Conservation (phyloP, 2,329 filamentous ascomycete species). For the Botrytis fabae region DNA sequence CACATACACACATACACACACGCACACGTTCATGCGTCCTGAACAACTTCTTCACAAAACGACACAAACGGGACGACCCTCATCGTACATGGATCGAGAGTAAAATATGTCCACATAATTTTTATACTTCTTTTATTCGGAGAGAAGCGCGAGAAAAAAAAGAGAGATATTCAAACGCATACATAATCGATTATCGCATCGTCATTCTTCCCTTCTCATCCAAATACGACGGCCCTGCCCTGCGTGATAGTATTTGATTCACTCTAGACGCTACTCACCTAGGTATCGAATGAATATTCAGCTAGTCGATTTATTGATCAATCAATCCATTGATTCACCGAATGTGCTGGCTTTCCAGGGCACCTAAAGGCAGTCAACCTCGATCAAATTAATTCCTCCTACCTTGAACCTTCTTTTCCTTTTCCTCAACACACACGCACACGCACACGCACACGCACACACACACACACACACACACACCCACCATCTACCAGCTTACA, state of each 20-base stretch:
- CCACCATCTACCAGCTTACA: conserved; percentile 4
- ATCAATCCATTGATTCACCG: conserved; percentile 19
- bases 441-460: neutral
- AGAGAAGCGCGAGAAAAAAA: neutral
- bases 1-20: neutral
- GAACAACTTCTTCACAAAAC: neutral
- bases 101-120: neutral
- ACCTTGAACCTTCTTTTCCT: neutral
- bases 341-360: conserved; percentile 26
- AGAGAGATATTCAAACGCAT: neutral
- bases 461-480: neutral
- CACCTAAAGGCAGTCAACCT: conserved; percentile 19
- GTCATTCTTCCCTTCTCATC: neutral
- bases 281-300: neutral
- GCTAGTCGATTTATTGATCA: neutral
- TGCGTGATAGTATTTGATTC: neutral
- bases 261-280: neutral
- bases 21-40: neutral
- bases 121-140: neutral
- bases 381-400: conserved; percentile 18
- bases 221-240: neutral
- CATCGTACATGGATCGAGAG: neutral
- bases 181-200: conserved; percentile 1
- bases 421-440: neutral
- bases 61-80: neutral